Evolutionary conservation across 306 rosid genomes (phyloP), one percentile per base, ranked within the genome.

Genomic region (Pachyrhizus erosus): DNA sequence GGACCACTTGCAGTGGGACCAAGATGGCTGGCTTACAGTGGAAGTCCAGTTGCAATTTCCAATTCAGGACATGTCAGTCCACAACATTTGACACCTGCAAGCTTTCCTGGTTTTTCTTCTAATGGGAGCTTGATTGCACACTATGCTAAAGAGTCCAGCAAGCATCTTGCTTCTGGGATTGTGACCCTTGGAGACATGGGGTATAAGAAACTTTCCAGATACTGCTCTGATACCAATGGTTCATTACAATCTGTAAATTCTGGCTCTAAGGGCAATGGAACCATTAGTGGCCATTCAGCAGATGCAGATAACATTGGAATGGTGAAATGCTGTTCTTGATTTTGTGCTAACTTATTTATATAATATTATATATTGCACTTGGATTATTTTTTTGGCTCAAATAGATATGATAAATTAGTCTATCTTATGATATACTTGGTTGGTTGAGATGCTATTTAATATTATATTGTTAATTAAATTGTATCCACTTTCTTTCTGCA

Each of bases 1-100:
- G 99, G 99, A 80, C 97, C 99, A 67, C 97, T 96, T 83, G 99
- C 99, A 0, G 89, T 94, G 68, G 99, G 99, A 51, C 87, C 97
- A 29, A 90, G 99, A 87, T 96, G 98, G 99, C 72, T 96, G 66
- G 99, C 99, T 78, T 96, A 96, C 69, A 96, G 98, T 87, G 98
- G 98, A 83, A 86, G 91, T 65, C 94, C 92, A 2, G 87, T 91
- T 76, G 81, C 73, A 12, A 80, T 77, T 27, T 84, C 90, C 34
- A 82, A 83, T 88, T 73, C 90, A 0, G 97, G 93, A 61, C 91
- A 90, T 73, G 97, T 96, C 24, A 90, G 76, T 39, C 97, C 94
- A 3, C 95, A 96, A 70, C 94, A 96, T 73, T 79, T 96, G 86
- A 84, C 83, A 29, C 85, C 91, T 73, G 89, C 89, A 39, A 91